These are phyloP conservation scores for Gremmenia infestans DNA, from an alignment of 2,329 filamentous ascomycete genomes.

Conservation along the genomic window DNA sequence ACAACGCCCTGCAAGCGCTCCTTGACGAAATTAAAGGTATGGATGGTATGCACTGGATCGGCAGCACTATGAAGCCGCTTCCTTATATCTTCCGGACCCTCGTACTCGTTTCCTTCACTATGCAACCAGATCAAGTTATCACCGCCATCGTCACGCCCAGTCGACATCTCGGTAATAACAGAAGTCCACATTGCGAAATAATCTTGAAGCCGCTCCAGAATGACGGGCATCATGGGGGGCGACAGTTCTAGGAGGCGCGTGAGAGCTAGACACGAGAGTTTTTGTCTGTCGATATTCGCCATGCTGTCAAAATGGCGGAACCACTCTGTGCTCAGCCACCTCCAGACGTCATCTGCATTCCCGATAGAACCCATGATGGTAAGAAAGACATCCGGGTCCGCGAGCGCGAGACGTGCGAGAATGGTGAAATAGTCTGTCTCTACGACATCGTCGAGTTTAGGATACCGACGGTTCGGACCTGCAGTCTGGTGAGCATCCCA, in stretches of 20 bases:
- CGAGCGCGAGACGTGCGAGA: constrained; percentile 71
- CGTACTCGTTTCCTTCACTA: constrained; percentile 44
- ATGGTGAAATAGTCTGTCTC: constrained; percentile 84
- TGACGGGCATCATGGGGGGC: constrained; percentile 46
- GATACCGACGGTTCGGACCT: constrained; percentile 68
- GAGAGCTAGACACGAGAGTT: constrained; percentile 67
- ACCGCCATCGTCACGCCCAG: constrained; percentile 47
- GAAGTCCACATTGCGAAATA: constrained; percentile 73
- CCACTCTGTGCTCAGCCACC: constrained; percentile 58
- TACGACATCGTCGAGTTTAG: constrained; percentile 66
- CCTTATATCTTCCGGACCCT: constrained; percentile 50
- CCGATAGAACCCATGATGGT: constrained; percentile 44
- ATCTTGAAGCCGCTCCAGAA: constrained; percentile 61
- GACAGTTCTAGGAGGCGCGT: constrained; percentile 66
- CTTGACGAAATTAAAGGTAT: constrained; percentile 59
- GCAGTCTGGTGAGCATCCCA: constrained; percentile 75
- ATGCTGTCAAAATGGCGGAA: constrained; percentile 66
- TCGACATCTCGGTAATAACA: constrained; percentile 60
- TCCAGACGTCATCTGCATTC: constrained; percentile 48
- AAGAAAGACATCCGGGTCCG: constrained; percentile 66
- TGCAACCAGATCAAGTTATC: constrained; percentile 49
- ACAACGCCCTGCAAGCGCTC: constrained; percentile 57
- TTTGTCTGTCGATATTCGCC: constrained; percentile 59
- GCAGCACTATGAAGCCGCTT: constrained; percentile 48
- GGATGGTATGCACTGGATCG: constrained; percentile 65